Percentiles rank a stretch among this genome's conserved stretches.
These are phyloP conservation scores for Helminthosporium solani DNA, from an alignment of 2,329 filamentous ascomycete genomes.

Conservation along the genomic window DNA sequence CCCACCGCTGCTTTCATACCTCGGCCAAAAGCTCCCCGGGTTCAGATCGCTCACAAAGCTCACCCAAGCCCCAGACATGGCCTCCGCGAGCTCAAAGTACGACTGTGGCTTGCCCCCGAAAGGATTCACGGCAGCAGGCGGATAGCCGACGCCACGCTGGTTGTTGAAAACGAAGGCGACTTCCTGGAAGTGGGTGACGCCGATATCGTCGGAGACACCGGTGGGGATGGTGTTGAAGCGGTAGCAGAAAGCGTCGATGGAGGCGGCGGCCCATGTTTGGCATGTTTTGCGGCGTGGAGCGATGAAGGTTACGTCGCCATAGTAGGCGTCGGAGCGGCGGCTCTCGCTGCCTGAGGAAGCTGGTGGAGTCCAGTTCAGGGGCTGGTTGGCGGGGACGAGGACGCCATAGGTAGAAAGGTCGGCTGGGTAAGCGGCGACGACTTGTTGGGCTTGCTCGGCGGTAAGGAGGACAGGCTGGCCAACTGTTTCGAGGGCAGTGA, in stretches of 20 bases:
- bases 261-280: conserved; percentile 52
- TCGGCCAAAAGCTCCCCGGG: conserved; percentile 42
- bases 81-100: conserved; percentile 43
- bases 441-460: conserved; percentile 19
- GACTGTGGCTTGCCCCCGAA: conserved; percentile 39
- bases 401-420: conserved; percentile 2
- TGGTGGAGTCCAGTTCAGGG: conserved; percentile 24
- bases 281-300: conserved; percentile 57
- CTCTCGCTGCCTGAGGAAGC: conserved; percentile 45
- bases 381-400: conserved; percentile 1
- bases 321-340: conserved; percentile 54
- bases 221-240: conserved; percentile 60
- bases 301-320: conserved; percentile 58
- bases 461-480: conserved; percentile 24
- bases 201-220: conserved; percentile 46
- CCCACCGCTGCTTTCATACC: conserved; percentile 39
- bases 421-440: conserved; percentile 32
- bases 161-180: conserved; percentile 52
- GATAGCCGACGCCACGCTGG: conserved; percentile 43
- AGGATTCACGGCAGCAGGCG: conserved; percentile 24
- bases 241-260: conserved; percentile 59
- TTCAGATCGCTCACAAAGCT: conserved; percentile 47
- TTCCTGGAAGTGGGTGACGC: conserved; percentile 58
- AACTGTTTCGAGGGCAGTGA: conserved; percentile 39
- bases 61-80: conserved; percentile 50